These are phyloP conservation scores for Cenchrus americanus DNA, from an alignment of 176 grass and related monocot genomes.

Conservation along the genomic window DNA sequence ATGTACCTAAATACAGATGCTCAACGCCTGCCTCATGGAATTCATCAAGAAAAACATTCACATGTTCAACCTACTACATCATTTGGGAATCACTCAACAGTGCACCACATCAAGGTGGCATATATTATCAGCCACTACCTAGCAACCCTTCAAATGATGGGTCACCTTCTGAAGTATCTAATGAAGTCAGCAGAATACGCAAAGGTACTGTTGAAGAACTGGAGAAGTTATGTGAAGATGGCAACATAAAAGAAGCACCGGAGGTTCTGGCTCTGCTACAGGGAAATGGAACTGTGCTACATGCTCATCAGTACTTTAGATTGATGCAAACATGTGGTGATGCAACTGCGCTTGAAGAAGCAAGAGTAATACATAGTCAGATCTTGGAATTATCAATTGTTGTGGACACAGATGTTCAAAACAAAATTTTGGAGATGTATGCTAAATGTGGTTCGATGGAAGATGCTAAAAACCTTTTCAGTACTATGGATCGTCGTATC, in stretches of 20 bases:
- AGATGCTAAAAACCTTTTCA: constrained; percentile 74
- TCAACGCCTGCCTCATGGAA: constrained; percentile 33
- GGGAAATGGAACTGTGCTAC: constrained; percentile 45
- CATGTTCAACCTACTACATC: constrained; percentile 26
- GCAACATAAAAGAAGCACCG: constrained; percentile 82
- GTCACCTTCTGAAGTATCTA: constrained; percentile 42
- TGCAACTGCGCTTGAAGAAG: constrained; percentile 60
- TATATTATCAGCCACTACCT: constrained; percentile 23
- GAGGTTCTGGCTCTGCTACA: constrained; percentile 61
- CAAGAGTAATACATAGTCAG: constrained; percentile 59
- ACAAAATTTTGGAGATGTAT: constrained; percentile 91
- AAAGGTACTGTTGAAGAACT: constrained; percentile 82
- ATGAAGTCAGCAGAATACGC: constrained; percentile 35
- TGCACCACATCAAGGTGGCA: constrained; percentile 33
- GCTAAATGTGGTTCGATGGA: constrained; percentile 80
- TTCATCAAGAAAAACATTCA: constrained; percentile 44
- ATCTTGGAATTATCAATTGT: constrained; percentile 52
- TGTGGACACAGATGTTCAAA: constrained; percentile 64
- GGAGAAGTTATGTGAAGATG: constrained; percentile 72
- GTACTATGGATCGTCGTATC: constrained; percentile 63
- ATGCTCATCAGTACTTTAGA: constrained; percentile 51
- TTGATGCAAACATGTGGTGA: constrained; percentile 86
- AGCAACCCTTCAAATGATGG: constrained; percentile 23
- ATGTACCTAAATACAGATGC: constrained; percentile 42
- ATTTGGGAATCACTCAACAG: constrained; percentile 36